Base-by-base conservation (phyloP, 306 rosid species). In the Quercus gilva region DNA sequence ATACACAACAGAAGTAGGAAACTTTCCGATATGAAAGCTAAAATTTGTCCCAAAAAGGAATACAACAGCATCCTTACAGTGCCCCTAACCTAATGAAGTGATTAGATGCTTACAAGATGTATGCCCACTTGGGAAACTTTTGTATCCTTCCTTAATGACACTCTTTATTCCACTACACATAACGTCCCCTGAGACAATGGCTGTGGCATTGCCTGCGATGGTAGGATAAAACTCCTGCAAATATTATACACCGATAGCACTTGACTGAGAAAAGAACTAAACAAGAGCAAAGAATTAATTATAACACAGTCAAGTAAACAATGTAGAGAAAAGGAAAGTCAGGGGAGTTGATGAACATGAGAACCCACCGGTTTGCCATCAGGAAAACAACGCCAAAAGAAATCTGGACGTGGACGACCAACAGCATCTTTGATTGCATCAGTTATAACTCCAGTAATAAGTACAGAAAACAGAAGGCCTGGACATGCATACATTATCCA, bases 321-420 rank as follows among this genome's bases (percentile, higher is more conserved):
- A 4, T 2, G 76, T 21, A 58, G 68, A 51, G 33, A 76, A 69
- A 67, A 64, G 49, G 52, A 71, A 77, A 41, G 60, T 12, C 55
- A 28, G 43, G 35, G 61, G 59, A 77, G 70, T 58, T 17, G 19
- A 69, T 52, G 59, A 84, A 55, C 15, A 33, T 19, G 55, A 76
- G 74, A 51, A 69, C 92, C 63, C 78, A 92, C 97, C 94, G 86
- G 91, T 84, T 81, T 94, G 29, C 97, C 98, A 84, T 94, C 80
- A 23, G 97, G 97, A 55, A 94, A 94, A 87, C 98, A 94, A 41
- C 98, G 97, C 98, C 98, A 94, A 84, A 91, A 94, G 88, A 94
- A 94, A 78, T 94, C 95, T 64, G 98, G 98, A 23, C 98, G 94
- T 19, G 98, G 98, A 74, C 97, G 84, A 59, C 98, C 98, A 81